A percentile compares a stretch with the other conserved stretches of the same genome.
Conservation (phyloP, 495 filamentous ascomycete genomes). For the Tuber brumale region DNA sequence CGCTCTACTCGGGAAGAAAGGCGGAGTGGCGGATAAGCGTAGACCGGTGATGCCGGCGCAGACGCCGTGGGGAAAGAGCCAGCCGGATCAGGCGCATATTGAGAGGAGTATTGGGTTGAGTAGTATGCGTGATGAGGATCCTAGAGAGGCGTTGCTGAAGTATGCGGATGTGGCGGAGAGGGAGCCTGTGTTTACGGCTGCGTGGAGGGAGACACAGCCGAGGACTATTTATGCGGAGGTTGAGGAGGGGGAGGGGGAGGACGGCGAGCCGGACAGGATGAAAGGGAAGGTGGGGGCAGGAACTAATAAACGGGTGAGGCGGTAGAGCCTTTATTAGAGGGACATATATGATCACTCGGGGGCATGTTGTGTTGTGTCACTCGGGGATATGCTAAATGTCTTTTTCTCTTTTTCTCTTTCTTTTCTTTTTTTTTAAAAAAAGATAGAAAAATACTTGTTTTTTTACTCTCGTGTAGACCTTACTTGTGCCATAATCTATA, state of each 20-base stretch:
- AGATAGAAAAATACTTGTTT: background rate
- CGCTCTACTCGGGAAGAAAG: conserved; percentile 47
- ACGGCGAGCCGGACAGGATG: conserved; percentile 9
- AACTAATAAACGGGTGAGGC: background rate
- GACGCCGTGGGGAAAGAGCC: conserved; percentile 85
- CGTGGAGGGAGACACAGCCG: conserved; percentile 88
- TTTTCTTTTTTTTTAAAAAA: background rate
- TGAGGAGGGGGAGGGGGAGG: conserved; percentile 75
- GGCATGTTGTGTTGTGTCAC: background rate
- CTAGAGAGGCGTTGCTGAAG: conserved; percentile 84
- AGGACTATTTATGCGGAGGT: conserved; percentile 84
- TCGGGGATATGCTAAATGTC: background rate
- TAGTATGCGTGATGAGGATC: conserved; percentile 95
- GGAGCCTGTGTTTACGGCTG: conserved; percentile 81
- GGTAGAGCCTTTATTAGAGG: background rate
- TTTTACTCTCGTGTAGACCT: background rate
- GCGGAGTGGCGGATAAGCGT: conserved; percentile 53
- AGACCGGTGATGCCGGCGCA: conserved; percentile 73
- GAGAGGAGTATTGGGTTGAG: conserved; percentile 79
- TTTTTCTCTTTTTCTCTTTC: background rate
- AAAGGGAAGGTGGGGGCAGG: background rate
- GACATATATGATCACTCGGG: background rate
- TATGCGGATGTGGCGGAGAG: conserved; percentile 92
- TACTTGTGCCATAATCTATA: background rate
- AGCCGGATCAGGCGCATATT: conserved; percentile 86